Conservation (phyloP, 2,329 filamentous ascomycete genomes). For the Colletotrichum sublineola region DNA sequence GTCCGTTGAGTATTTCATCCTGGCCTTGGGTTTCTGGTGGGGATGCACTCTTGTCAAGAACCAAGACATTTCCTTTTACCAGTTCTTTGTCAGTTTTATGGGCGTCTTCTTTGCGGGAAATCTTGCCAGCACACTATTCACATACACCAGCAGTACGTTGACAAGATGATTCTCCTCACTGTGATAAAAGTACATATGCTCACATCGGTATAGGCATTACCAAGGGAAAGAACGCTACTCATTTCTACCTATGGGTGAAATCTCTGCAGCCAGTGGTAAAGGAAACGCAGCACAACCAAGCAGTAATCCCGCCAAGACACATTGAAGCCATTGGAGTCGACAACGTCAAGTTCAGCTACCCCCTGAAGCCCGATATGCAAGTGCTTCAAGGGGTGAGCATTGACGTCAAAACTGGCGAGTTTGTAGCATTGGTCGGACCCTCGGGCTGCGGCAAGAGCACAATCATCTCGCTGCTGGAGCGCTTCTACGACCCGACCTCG, state of each 20-base stretch:
- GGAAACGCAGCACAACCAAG: no score
- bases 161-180: not conserved
- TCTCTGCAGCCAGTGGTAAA: not conserved
- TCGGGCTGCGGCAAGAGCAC: slow-evolving; percentile 73
- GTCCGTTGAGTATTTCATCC: slow-evolving; percentile 48
- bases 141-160: slow-evolving; percentile 16
- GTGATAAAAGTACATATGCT: not conserved
- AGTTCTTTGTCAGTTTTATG: slow-evolving; percentile 49
- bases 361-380: no score
- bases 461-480: slow-evolving; percentile 64
- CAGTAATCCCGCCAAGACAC: no score
- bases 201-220: slow-evolving; percentile 1
- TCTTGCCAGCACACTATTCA: slow-evolving; percentile 15
- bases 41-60: slow-evolving; percentile 27
- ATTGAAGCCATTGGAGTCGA: no score
- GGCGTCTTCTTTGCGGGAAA: slow-evolving; percentile 48
- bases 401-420: slow-evolving; percentile 56
- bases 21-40: slow-evolving; percentile 55
- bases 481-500: slow-evolving; percentile 52
- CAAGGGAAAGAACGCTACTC: slow-evolving; percentile 1
- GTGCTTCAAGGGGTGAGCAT: not conserved
- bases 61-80: slow-evolving; percentile 21
- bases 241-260: slow-evolving; percentile 15
- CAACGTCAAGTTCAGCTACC: no score
- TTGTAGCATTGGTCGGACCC: slow-evolving; percentile 66